phyloP scores from a whole-genome alignment of 164 flowering plant species.

The Akebia trifoliata region DNA sequence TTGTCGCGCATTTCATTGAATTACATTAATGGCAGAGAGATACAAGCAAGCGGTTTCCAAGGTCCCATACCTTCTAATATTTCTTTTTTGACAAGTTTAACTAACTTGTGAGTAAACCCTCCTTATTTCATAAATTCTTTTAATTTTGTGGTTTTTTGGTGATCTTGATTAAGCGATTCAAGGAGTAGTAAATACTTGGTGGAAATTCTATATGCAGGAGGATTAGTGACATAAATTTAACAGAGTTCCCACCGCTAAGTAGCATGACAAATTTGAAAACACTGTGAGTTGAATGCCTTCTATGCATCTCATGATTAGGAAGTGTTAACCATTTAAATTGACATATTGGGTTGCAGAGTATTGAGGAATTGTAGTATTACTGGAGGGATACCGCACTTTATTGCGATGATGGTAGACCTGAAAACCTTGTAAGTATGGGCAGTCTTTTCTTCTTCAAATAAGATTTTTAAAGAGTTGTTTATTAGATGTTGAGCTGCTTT shows the following conservation, averaged over 20 bases:
- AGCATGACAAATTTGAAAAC: constrained; percentile 30
- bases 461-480: neutral
- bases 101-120: constrained; percentile 41
- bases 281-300: too few relatives aligned
- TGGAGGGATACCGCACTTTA: constrained; percentile 51
- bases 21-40: constrained; percentile 34
- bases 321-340: neutral
- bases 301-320: too few relatives aligned
- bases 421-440: constrained; percentile 57
- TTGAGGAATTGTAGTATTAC: constrained; percentile 56
- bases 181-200: too few relatives aligned
- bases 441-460: too few relatives aligned
- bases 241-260: constrained; percentile 39
- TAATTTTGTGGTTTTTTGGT: neutral
- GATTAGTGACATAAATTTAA: too few relatives aligned
- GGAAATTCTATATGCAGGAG: too few relatives aligned
- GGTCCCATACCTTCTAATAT: constrained; percentile 67
- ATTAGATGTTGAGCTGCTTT: neutral
- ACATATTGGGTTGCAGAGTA: constrained; percentile 22
- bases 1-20: neutral
- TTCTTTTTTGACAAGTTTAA: constrained; percentile 36
- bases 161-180: neutral
- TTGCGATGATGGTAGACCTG: constrained; percentile 38
- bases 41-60: constrained; percentile 57
- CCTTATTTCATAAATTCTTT: neutral